Conservation (phyloP, 768 basidiomycete species). For the Kwoniella sp. region DNA sequence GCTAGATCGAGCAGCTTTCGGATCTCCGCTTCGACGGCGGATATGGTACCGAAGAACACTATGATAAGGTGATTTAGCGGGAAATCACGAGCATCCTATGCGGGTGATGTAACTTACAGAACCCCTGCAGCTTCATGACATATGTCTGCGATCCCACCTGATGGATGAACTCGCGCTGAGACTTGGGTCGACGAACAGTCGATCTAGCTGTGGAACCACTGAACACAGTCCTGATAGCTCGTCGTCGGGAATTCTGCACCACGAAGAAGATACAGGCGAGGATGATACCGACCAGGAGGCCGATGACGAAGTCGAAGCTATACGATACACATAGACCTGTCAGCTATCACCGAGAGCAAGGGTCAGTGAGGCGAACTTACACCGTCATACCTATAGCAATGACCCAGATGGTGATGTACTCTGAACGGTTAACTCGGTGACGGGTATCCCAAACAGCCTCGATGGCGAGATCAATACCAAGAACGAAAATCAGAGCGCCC, state of each 20-base stretch:
- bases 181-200: constrained; percentile 80
- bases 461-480: constrained; percentile 89
- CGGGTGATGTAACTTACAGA: constrained; percentile 50
- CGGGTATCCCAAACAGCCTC: constrained; percentile 96
- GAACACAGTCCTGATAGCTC: constrained; percentile 77
- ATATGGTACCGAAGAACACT: constrained; percentile 66
- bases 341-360: neutral
- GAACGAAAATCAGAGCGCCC: constrained; percentile 83
- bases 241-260: constrained; percentile 81
- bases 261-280: constrained; percentile 97
- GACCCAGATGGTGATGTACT: constrained; percentile 52
- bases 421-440: constrained; percentile 72
- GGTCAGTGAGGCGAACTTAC: constrained; percentile 52
- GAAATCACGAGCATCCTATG: neutral
- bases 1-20: constrained; percentile 67
- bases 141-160: constrained; percentile 88
- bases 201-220: constrained; percentile 81
- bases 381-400: constrained; percentile 72
- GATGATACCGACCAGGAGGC: constrained; percentile 85
- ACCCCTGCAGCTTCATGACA: constrained; percentile 78
- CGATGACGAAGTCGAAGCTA: constrained; percentile 78
- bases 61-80: neutral
- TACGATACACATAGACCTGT: no score
- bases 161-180: constrained; percentile 84
- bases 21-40: constrained; percentile 81